Percentiles rank a stretch among this genome's conserved stretches.
phyloP scores from a whole-genome alignment of 352 stramenopile genomes.

The Elongisporangium prolatum region DNA sequence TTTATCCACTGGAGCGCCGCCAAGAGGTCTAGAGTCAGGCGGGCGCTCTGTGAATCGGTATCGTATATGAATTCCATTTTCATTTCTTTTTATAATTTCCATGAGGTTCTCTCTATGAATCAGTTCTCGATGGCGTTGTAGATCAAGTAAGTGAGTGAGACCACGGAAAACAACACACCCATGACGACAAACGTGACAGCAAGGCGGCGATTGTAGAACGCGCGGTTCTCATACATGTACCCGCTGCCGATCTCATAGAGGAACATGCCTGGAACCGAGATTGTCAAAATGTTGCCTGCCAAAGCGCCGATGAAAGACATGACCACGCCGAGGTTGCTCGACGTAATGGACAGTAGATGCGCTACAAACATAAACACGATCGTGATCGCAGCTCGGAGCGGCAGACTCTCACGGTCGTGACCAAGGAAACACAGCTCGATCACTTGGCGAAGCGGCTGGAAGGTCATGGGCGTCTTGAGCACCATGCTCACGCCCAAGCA shows the following conservation, averaged over 20 bases:
- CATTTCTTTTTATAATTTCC: background rate
- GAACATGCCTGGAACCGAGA: constrained; percentile 69
- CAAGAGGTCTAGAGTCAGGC: background rate
- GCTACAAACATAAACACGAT: constrained; percentile 65
- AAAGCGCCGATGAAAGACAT: constrained; percentile 77
- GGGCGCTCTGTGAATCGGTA: background rate
- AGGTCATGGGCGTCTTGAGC: constrained; percentile 82
- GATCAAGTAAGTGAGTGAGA: constrained; percentile 64
- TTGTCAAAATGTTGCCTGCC: constrained; percentile 64
- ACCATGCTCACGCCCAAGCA: constrained; percentile 73
- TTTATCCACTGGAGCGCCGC: constrained; percentile 8
- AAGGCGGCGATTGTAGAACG: constrained; percentile 51
- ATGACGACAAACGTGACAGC: constrained; percentile 43
- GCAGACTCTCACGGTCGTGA: constrained; percentile 62
- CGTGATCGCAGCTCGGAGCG: constrained; percentile 63
- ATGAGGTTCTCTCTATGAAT: background rate
- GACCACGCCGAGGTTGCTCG: constrained; percentile 58
- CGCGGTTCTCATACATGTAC: constrained; percentile 41
- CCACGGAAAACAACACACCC: constrained; percentile 46
- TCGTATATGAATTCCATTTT: background rate
- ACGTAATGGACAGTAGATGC: constrained; percentile 56
- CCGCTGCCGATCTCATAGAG: constrained; percentile 64
- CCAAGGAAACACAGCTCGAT: constrained; percentile 70
- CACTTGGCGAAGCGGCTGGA: constrained; percentile 76
- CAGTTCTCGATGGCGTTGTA: constrained; percentile 48